Base-by-base conservation (phyloP, 2,329 filamentous ascomycete species). In the Aspergillus sp. region DNA sequence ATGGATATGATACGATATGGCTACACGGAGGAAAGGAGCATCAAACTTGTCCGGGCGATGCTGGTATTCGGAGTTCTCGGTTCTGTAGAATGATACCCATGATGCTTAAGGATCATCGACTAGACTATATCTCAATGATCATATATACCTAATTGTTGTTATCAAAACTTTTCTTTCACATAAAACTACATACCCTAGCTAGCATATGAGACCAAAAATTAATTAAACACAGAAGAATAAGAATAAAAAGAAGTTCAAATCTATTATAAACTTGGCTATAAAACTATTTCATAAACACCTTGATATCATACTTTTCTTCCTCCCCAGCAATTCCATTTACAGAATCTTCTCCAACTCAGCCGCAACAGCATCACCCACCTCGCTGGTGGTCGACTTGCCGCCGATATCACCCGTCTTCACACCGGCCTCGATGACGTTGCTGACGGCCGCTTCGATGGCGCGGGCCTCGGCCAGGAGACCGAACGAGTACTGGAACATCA, bases 401-500 rank as follows among this genome's bases (percentile, higher is more conserved):
- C 91, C 92, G 67, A 98, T 90, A 74, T 98, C 94, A 74, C 85
- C 89, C 16, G 94, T 97, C 63, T 87, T 83, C 52, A 93, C 77
- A 39, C 91, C 91, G 56, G 81, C 84, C 75, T 97, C 92, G 64
- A 97, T 89, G 54, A 91, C 89, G 57, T 84, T 85, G 73, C 86
- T 85, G 54, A 96, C 92, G 3, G 93, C 92, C 61, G 87, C 84
- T 79, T 97, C 92, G 63, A 97, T 86, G 53, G 88, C 86, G 62
- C 85, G 84, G 36, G 93, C 90, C 77, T 97, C 89, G 54, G 86
- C 83, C 31, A 90, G 87, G 66, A 93, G 85, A 70, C 87, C 87
- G 60, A 98, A 85, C 14, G 92, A 96, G 83, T 97, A 98, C 73
- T 92, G 89, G 71, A 97, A 85, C 89, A 99, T 91, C 92, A 98